Evolutionary conservation across 148 eudicot genomes (phyloP).

Genomic region (Silene uniflora): DNA sequence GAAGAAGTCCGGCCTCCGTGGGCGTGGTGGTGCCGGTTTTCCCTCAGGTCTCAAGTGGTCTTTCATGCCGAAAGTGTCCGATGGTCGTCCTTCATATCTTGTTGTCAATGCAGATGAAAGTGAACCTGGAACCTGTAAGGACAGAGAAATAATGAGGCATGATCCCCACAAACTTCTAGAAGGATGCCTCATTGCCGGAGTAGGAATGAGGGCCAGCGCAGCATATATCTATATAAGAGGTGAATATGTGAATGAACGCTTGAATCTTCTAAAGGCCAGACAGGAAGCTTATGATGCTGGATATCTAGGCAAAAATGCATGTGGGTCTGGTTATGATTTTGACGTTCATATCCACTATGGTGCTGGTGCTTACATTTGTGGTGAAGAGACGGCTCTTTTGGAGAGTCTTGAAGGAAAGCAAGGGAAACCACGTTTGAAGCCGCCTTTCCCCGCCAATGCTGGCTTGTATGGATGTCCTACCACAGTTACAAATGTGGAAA

Average conservation of each 20-base stretch:
- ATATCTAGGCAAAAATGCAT: conserved; percentile 74
- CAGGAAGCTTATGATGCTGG: conserved; percentile 91
- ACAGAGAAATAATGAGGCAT: conserved; percentile 93
- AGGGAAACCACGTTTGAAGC: conserved; percentile 96
- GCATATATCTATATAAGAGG: conserved; percentile 94
- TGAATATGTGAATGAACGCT: conserved; percentile 83
- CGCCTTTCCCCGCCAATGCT: conserved; percentile 96
- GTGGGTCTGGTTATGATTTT: conserved; percentile 95
- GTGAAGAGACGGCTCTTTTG: conserved; percentile 94
- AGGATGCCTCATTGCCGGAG: conserved; percentile 92
- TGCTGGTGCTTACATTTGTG: conserved; percentile 95
- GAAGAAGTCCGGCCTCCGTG: conserved; percentile 94
- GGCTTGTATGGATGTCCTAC: conserved; percentile 94
- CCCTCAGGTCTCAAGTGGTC: conserved; percentile 99
- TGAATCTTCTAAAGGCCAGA: conserved; percentile 70
- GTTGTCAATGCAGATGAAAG: conserved; percentile 98
- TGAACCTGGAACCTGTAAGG: conserved; percentile 97
- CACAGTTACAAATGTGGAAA: conserved; percentile 92
- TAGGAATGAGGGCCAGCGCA: conserved; percentile 86
- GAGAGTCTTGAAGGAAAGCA: conserved; percentile 97
- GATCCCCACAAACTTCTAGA: conserved; percentile 90
- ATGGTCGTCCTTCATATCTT: conserved; percentile 90
- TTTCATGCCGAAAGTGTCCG: conserved; percentile 91
- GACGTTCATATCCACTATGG: conserved; percentile 92
- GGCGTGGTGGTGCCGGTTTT: conserved; percentile 99